Conservation (phyloP, 1,139 yeast genomes). For the Yamadazyma taylorii region DNA sequence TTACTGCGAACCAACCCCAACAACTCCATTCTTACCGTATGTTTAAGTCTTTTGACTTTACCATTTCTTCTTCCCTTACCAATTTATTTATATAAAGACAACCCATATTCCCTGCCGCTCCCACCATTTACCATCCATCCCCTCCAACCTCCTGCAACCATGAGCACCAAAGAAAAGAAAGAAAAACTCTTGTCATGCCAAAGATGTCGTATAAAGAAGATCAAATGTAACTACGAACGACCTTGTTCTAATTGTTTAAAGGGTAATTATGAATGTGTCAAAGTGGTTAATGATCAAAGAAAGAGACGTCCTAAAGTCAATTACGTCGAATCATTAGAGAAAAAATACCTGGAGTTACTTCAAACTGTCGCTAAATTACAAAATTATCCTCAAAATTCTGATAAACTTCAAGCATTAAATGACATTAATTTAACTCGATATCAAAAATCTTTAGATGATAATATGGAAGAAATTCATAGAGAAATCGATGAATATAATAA, state of each 20-base stretch:
- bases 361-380: neutral
- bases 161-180: conserved; percentile 6
- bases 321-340: conserved; percentile 44
- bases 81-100: too few species aligned
- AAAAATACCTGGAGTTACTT: conserved; percentile 25
- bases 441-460: neutral
- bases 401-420: conserved; percentile 1
- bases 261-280: conserved; percentile 47
- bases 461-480: neutral
- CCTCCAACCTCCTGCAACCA: too few species aligned
- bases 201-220: conserved; percentile 52
- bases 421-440: neutral
- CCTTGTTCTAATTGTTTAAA: conserved; percentile 54
- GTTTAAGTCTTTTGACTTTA: too few species aligned
- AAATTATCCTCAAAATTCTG: neutral
- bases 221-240: conserved; percentile 49
- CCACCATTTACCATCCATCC: too few species aligned
- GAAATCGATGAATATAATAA: conserved; percentile 26
- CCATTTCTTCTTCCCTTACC: too few species aligned
- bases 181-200: conserved; percentile 31
- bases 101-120: too few species aligned
- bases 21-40: too few species aligned
- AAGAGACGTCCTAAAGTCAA: conserved; percentile 52
- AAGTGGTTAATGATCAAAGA: conserved; percentile 51
- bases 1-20: too few species aligned